Evolutionary conservation across 2,329 filamentous ascomycete species (phyloP).

Genomic region (Periconia sp.): DNA sequence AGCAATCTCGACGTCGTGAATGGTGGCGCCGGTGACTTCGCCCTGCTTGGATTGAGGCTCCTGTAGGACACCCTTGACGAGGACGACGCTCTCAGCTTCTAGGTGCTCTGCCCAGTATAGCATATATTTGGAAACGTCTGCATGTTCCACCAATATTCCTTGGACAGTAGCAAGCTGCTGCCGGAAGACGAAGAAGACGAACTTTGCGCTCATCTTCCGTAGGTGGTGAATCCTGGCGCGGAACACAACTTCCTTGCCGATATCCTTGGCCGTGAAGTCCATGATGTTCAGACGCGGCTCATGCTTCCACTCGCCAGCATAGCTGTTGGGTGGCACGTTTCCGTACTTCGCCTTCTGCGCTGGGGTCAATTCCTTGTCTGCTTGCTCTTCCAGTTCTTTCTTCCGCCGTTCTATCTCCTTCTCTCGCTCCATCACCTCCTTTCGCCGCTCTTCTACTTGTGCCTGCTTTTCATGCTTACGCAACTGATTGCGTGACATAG

Average conservation of each 20-base stretch:
- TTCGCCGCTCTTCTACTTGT: conserved; percentile 52
- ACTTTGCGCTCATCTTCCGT: conserved; percentile 78
- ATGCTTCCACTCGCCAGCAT: conserved; percentile 57
- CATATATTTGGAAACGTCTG: conserved; percentile 73
- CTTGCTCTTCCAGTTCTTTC: conserved; percentile 55
- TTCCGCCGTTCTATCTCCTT: conserved; percentile 54
- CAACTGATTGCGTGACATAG: conserved; percentile 56
- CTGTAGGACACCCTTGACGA: conserved; percentile 76
- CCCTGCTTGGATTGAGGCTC: conserved; percentile 69
- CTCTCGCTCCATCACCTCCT: conserved; percentile 51
- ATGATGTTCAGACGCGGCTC: conserved; percentile 58
- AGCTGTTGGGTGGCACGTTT: conserved; percentile 63
- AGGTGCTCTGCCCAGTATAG: conserved; percentile 87
- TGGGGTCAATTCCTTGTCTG: conserved; percentile 60
- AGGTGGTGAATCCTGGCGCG: conserved; percentile 78
- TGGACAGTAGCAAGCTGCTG: conserved; percentile 85
- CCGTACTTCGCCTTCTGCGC: conserved; percentile 67
- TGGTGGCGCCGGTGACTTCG: conserved; percentile 74
- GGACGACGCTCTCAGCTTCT: conserved; percentile 77
- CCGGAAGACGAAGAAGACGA: conserved; percentile 86
- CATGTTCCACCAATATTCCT: conserved; percentile 73
- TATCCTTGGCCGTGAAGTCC: conserved; percentile 57
- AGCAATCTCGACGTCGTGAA: conserved; percentile 77
- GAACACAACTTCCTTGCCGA: conserved; percentile 69
- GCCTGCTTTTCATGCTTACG: conserved; percentile 56